A percentile compares a stretch with the other conserved stretches of the same genome.
Evolutionary conservation across 345 rosid genomes (phyloP).

Genomic region (Melaleuca alternifolia): DNA sequence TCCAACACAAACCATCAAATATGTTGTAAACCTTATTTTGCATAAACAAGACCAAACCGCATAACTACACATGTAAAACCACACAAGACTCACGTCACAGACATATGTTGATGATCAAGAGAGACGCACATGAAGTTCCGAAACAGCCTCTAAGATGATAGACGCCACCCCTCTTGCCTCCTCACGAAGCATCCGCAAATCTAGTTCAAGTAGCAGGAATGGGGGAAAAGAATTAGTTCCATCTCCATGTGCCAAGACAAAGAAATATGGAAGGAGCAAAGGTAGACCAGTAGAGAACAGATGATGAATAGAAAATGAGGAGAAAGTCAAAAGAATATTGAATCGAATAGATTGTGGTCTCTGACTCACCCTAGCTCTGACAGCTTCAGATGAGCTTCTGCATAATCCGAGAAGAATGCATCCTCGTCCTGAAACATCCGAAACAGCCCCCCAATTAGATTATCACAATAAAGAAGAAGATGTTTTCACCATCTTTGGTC

Average conservation of each 20-base stretch:
- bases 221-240: neutral
- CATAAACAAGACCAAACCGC: neutral
- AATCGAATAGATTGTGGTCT: neutral
- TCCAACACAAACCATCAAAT: neutral
- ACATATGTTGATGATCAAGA: neutral
- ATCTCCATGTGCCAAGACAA: neutral
- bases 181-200: conserved; percentile 24
- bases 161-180: neutral
- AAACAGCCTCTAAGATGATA: neutral
- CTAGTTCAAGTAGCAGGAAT: neutral
- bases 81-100: neutral
- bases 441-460: neutral
- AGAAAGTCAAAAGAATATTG: neutral
- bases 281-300: neutral
- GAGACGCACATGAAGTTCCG: neutral
- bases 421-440: conserved; percentile 48
- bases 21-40: neutral
- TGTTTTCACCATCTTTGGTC: neutral
- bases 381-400: conserved; percentile 64
- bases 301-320: neutral
- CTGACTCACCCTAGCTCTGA: conserved; percentile 63
- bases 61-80: neutral
- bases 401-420: conserved; percentile 64
- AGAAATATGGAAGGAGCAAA: neutral
- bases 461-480: neutral